A percentile compares a stretch with the other conserved stretches of the same genome.
These are phyloP conservation scores for Barnettozyma sucrosica DNA, from an alignment of 805 yeast genomes.

Conservation along the genomic window DNA sequence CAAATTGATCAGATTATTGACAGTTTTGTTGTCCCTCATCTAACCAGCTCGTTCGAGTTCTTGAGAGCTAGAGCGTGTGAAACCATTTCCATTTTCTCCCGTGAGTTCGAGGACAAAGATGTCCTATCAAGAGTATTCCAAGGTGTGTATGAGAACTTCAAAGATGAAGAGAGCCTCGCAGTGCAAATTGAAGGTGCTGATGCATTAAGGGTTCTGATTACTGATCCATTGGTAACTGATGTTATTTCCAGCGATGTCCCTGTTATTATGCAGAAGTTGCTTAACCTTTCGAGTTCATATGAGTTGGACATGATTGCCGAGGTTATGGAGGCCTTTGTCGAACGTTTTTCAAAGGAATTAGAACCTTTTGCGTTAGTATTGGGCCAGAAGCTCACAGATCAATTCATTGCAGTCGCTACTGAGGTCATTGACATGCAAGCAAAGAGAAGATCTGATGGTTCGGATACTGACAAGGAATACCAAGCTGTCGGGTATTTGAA, in stretches of 20 bases:
- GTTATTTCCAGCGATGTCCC: slow-evolving; percentile 70
- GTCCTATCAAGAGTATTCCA: slow-evolving; percentile 36
- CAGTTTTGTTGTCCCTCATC: slow-evolving; percentile 63
- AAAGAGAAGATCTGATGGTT: slow-evolving; percentile 16
- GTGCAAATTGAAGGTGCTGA: slow-evolving; percentile 83
- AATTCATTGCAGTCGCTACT: slow-evolving; percentile 50
- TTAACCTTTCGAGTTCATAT: slow-evolving; percentile 69
- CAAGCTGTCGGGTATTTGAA: slow-evolving; percentile 64
- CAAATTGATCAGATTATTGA: slow-evolving; percentile 69
- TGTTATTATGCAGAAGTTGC: slow-evolving; percentile 72
- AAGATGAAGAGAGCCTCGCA: slow-evolving; percentile 49
- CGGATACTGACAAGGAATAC: slow-evolving; percentile 54
- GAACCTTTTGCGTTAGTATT: slow-evolving; percentile 80
- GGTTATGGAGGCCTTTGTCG: slow-evolving; percentile 95
- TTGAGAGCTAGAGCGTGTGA: slow-evolving; percentile 74
- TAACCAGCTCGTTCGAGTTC: slow-evolving; percentile 56
- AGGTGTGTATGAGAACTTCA: slow-evolving; percentile 34
- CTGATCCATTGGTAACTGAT: slow-evolving; percentile 61
- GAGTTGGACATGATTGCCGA: slow-evolving; percentile 82
- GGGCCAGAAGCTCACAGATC: slow-evolving; percentile 53
- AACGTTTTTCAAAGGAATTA: slow-evolving; percentile 75
- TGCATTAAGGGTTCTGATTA: slow-evolving; percentile 74
- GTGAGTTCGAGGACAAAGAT: slow-evolving; percentile 31
- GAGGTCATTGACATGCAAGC: slow-evolving; percentile 43
- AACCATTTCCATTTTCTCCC: slow-evolving; percentile 38